Conservation (phyloP, 2,329 filamentous ascomycete species). For the Chaetomium sp. region DNA sequence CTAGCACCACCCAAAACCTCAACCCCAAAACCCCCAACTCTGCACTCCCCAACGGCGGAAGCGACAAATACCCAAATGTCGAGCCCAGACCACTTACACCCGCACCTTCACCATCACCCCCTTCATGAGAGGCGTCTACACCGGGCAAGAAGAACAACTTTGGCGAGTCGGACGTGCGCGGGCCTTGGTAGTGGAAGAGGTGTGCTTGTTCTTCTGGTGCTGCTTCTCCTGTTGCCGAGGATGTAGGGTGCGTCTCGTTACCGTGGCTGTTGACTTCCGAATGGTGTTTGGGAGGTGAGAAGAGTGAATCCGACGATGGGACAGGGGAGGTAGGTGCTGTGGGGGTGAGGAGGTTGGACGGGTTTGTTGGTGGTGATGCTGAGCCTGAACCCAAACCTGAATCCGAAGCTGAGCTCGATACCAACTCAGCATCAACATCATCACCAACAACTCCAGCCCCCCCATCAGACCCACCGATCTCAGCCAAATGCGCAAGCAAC, state of each 20-base stretch:
- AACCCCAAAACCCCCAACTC: background rate
- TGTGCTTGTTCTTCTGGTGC: background rate
- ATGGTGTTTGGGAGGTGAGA: background rate
- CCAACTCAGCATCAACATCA: background rate
- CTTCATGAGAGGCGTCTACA: slow-evolving; percentile 8
- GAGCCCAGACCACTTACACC: slow-evolving; percentile 1
- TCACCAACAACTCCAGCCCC: background rate
- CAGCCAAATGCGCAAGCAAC: background rate
- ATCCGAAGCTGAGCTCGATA: too few relatives aligned
- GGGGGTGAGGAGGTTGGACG: background rate
- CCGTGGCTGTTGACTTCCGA: too few relatives aligned
- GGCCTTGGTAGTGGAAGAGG: background rate
- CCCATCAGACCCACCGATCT: background rate
- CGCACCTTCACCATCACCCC: slow-evolving; percentile 1
- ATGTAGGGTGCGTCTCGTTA: background rate
- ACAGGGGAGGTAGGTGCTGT: background rate
- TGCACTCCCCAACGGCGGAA: background rate
- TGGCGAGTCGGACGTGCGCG: background rate
- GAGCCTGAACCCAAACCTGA: too few relatives aligned
- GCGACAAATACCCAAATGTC: background rate
- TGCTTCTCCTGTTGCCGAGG: background rate
- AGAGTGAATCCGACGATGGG: background rate
- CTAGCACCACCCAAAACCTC: too few relatives aligned
- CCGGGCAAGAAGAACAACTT: background rate
- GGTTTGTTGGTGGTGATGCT: background rate